phyloP scores from a whole-genome alignment of 148 eudicot species.

The Vaccinium darrowii region DNA sequence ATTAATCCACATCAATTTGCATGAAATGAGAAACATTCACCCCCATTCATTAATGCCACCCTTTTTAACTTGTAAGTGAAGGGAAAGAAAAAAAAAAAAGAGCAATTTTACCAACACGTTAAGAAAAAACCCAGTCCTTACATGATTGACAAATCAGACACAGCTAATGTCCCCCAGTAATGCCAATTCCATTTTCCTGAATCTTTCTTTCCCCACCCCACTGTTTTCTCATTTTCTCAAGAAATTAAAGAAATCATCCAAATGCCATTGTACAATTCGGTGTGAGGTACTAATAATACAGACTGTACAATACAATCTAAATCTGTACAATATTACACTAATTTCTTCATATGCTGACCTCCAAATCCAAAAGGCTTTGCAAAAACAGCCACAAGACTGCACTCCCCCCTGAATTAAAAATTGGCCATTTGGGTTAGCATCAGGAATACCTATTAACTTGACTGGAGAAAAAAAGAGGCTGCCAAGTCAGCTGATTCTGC shows the following conservation, averaged over 20 bases:
- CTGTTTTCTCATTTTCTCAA: not conserved
- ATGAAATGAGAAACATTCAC: not conserved
- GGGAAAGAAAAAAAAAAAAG: not conserved
- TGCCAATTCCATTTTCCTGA: not conserved
- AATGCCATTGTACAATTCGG: conserved; percentile 8
- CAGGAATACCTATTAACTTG: conserved; percentile 14
- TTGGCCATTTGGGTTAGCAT: conserved; percentile 24
- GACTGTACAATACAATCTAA: conserved; percentile 53
- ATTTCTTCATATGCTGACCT: conserved; percentile 35
- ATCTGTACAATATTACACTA: conserved; percentile 57
- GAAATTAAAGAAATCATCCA: conserved; percentile 5
- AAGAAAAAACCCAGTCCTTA: not conserved
- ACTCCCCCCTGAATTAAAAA: conserved; percentile 17
- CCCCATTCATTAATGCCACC: not conserved
- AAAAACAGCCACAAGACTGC: conserved; percentile 33
- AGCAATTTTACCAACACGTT: not conserved
- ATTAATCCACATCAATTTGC: not conserved
- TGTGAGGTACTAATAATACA: conserved; percentile 30
- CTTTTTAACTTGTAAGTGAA: too few species aligned
- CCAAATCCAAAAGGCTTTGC: conserved; percentile 17
- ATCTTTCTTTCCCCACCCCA: not conserved
- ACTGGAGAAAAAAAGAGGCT: conserved; percentile 32
- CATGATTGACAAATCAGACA: not conserved
- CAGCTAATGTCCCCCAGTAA: not conserved
- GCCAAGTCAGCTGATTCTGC: conserved; percentile 32